Conservation (phyloP, 352 stramenopile genomes). For the Globisporangium lucens region DNA sequence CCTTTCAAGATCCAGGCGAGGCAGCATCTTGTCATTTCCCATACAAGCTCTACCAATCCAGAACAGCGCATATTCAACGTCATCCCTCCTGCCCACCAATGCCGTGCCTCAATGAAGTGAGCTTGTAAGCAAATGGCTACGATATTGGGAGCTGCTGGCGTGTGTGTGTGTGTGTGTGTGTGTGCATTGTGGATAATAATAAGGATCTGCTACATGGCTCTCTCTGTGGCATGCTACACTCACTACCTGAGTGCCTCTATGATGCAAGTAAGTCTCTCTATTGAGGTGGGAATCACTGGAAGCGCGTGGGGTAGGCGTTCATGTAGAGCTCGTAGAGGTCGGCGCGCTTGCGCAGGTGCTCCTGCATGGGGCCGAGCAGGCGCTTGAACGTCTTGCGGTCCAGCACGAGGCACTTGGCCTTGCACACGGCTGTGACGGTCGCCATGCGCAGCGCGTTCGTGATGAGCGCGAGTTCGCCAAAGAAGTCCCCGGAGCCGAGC, state of each 20-base stretch:
- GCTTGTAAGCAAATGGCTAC: background rate
- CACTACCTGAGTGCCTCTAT: no score
- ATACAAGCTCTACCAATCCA: background rate
- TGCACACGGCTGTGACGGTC: constrained; percentile 82
- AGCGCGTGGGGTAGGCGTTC: constrained; percentile 18
- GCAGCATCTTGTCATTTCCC: background rate
- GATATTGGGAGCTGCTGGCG: background rate
- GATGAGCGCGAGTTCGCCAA: constrained; percentile 87
- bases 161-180: background rate
- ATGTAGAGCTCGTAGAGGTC: constrained; percentile 75
- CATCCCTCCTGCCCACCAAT: background rate
- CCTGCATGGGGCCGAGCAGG: constrained; percentile 84
- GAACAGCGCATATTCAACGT: background rate
- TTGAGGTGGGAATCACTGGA: background rate
- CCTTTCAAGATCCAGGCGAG: background rate
- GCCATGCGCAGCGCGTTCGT: constrained; percentile 85
- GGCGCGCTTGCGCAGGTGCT: constrained; percentile 75
- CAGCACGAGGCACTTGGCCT: constrained; percentile 82
- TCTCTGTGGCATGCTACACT: no score
- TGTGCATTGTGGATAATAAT: background rate
- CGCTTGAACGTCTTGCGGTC: constrained; percentile 90
- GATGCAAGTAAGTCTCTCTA: no score
- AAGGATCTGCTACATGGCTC: background rate
- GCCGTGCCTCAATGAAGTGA: background rate
- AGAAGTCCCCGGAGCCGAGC: constrained; percentile 59